Conservation (phyloP, 2,329 filamentous ascomycete genomes). For the Lachnellula occidentalis region DNA sequence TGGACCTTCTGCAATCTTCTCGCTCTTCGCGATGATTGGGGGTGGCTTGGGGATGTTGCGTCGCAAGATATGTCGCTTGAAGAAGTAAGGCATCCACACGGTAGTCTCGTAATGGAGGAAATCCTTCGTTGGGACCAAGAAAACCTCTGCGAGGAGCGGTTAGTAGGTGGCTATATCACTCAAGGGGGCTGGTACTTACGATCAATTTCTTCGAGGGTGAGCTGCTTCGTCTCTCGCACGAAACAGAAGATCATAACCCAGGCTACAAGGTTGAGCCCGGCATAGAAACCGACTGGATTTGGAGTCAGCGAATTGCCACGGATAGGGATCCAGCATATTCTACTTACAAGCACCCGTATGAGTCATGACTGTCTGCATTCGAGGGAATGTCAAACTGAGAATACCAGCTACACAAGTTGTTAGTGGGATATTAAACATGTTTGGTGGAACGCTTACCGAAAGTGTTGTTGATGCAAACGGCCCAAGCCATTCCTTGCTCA, state of each 20-base stretch:
- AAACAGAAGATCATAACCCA: slow-evolving; percentile 50
- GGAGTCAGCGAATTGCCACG: slow-evolving; percentile 57
- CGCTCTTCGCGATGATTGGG: slow-evolving; percentile 10
- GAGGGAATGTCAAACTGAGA: slow-evolving; percentile 45
- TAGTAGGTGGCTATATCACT: neutral
- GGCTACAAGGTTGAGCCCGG: slow-evolving; percentile 48
- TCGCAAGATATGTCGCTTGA: slow-evolving; percentile 15
- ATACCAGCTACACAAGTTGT: slow-evolving; percentile 57
- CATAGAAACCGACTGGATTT: slow-evolving; percentile 54
- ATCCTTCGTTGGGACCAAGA: slow-evolving; percentile 14
- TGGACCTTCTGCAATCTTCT: neutral
- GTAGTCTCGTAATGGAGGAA: slow-evolving; percentile 17
- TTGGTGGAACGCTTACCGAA: slow-evolving; percentile 57
- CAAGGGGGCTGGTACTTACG: slow-evolving; percentile 47
- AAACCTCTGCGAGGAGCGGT: slow-evolving; percentile 9
- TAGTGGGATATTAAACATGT: slow-evolving; percentile 60
- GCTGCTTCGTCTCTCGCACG: slow-evolving; percentile 51
- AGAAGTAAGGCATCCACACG: slow-evolving; percentile 15
- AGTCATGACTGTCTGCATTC: slow-evolving; percentile 16
- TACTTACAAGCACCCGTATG: slow-evolving; percentile 50
- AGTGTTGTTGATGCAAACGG: slow-evolving; percentile 56
- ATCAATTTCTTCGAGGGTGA: slow-evolving; percentile 31
- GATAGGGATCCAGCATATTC: slow-evolving; percentile 63
- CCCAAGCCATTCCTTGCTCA: slow-evolving; percentile 57
- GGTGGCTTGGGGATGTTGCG: slow-evolving; percentile 33